Evolutionary conservation across 768 basidiomycete genomes (phyloP), one percentile per base, ranked within the genome.

Genomic region (Trametes cinnabarina): DNA sequence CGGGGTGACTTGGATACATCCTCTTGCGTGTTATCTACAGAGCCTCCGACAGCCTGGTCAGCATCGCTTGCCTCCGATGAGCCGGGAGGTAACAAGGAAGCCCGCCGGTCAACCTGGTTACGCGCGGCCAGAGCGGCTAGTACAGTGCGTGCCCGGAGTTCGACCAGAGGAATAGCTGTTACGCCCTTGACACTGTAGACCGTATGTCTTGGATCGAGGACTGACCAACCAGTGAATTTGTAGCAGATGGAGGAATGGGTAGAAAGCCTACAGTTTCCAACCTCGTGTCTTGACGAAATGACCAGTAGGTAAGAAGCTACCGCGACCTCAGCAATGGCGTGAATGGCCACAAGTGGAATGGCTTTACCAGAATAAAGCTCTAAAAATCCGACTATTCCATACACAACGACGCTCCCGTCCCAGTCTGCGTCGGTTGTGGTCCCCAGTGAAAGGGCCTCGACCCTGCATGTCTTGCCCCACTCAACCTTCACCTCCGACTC

Each of bases 261-360:
- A 77, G 26, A n/a, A 10, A 9, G 25, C 88, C 73, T 68, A 90
- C 92, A 69, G 62, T 79, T 76, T 58, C 92, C 92, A 12, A 88
- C 75, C 59, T 85, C 79, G 43, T 74, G 74, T 57, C 82, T 81
- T 1, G 82, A 77, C 19, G 83, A 85, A 46, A 94, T 82, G 4
- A 91, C 87, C 42, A 94, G 73, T 17, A 94, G 72, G 74, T 92
- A 86, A 9, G 91, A 88, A 34, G 81, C 92, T 92, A 55, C 17
- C 44, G 26, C 51, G 47, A 48, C 59, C 42, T 49, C 28, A 34
- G 40, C 44, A 2, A 25, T 30, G 43, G 14, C 22, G 8, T 46
- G 34, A 22, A 22, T 26, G 9, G 42, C 43, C 49, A 58, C 41
- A 60, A 44, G 57, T 49, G 25, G 39, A 51, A 7, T 42, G 58